Conservation (phyloP, 2,329 filamentous ascomycete genomes). For the Neonectria magnoliae region DNA sequence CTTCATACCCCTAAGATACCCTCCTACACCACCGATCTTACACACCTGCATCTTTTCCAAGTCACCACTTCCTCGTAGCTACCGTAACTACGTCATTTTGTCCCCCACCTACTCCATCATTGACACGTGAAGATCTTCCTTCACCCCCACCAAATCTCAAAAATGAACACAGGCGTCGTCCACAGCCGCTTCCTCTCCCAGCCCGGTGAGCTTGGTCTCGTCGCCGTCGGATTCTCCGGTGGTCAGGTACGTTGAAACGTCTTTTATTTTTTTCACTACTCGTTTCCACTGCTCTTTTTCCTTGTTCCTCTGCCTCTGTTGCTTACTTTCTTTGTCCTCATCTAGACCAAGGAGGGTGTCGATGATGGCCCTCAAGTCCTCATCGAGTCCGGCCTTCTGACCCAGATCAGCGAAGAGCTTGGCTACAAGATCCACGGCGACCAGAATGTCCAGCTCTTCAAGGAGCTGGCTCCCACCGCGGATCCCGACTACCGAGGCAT, state of each 20-base stretch:
- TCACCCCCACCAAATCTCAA: slow-evolving; percentile 14
- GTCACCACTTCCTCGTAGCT: background rate
- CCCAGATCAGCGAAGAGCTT: slow-evolving; percentile 84
- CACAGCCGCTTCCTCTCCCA: slow-evolving; percentile 81
- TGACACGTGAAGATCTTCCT: slow-evolving; percentile 26
- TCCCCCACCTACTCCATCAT: slow-evolving; percentile 22
- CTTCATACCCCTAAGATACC: slow-evolving; percentile 2
- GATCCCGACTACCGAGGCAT: slow-evolving; percentile 89
- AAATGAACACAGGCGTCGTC: slow-evolving; percentile 64
- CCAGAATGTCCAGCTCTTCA: slow-evolving; percentile 82
- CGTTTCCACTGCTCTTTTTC: background rate
- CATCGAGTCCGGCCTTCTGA: slow-evolving; percentile 86
- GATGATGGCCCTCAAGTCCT: slow-evolving; percentile 90
- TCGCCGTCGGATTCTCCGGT: slow-evolving; percentile 95
- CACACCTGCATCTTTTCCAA: background rate
- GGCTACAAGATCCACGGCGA: slow-evolving; percentile 91
- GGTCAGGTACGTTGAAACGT: slow-evolving; percentile 77
- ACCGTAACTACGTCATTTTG: slow-evolving; percentile 36
- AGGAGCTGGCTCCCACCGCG: slow-evolving; percentile 72
- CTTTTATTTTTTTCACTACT: background rate
- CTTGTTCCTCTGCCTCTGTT: no score
- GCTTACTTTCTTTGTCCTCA: slow-evolving; percentile 12
- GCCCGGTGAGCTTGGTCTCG: slow-evolving; percentile 84
- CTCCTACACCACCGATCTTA: background rate
- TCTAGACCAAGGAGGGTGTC: slow-evolving; percentile 83